Evolutionary conservation across 1,284 basidiomycete genomes (phyloP).

Genomic region (Leccinum fuscescens): DNA sequence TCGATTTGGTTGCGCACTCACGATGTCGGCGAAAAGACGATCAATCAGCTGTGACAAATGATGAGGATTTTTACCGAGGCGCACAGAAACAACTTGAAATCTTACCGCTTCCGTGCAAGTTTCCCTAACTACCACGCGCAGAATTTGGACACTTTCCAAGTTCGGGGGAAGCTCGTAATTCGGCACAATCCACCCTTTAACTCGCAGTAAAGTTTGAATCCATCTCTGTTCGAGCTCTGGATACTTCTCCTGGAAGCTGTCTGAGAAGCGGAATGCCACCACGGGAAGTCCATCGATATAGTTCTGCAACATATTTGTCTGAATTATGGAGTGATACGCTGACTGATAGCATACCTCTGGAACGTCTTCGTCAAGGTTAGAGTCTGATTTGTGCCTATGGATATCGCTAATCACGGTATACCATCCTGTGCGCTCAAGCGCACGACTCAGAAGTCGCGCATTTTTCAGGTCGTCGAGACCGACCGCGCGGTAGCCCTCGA

Average conservation of each 20-base stretch:
- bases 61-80: slow-evolving; percentile 2
- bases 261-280: slow-evolving; percentile 88
- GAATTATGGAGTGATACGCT: slow-evolving; percentile 5
- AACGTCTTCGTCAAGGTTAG: slow-evolving; percentile 45
- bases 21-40: slow-evolving; percentile 60
- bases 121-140: slow-evolving; percentile 86
- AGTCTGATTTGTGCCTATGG: slow-evolving; percentile 43
- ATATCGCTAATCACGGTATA: slow-evolving; percentile 76
- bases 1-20: slow-evolving; percentile 33
- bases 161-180: slow-evolving; percentile 81
- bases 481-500: slow-evolving; percentile 76
- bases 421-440: slow-evolving; percentile 78
- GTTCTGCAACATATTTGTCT: slow-evolving; percentile 36
- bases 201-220: slow-evolving; percentile 80
- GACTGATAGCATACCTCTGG: slow-evolving; percentile 47
- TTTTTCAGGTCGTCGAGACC: slow-evolving; percentile 81
- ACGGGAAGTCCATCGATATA: slow-evolving; percentile 86
- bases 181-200: slow-evolving; percentile 86
- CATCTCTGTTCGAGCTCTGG: slow-evolving; percentile 84
- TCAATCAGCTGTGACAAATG: slow-evolving; percentile 53
- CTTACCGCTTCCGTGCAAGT: slow-evolving; percentile 59
- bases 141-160: slow-evolving; percentile 69
- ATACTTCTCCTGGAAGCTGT: slow-evolving; percentile 67
- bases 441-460: slow-evolving; percentile 81
- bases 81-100: not conserved